Conservation (phyloP, 2,329 filamentous ascomycete species). For the Drechslerella dactyloides region DNA sequence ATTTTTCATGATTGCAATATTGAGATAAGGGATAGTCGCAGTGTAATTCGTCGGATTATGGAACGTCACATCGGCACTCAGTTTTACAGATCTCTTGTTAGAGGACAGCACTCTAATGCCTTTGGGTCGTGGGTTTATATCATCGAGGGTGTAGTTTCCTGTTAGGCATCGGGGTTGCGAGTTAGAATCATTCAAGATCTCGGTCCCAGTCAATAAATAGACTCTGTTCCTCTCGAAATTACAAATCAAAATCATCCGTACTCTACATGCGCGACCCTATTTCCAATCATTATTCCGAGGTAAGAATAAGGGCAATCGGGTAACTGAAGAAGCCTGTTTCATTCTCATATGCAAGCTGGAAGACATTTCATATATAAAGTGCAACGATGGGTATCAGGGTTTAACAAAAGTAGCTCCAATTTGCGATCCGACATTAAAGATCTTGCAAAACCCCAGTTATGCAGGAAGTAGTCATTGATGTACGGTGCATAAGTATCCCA, state of each 20-base stretch:
- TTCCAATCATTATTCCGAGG: not conserved
- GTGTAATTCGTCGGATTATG: slow-evolving; percentile 91
- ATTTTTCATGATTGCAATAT: slow-evolving; percentile 76
- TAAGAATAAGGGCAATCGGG: not conserved
- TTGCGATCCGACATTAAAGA: slow-evolving; percentile 10
- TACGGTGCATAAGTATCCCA: slow-evolving; percentile 24
- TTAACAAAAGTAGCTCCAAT: not conserved
- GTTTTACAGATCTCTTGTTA: slow-evolving; percentile 70
- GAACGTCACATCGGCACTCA: slow-evolving; percentile 77
- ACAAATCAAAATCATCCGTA: not conserved
- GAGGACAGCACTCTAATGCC: slow-evolving; percentile 76
- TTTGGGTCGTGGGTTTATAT: slow-evolving; percentile 68
- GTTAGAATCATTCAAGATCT: slow-evolving; percentile 31
- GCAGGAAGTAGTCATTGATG: slow-evolving; percentile 53
- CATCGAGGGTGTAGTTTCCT: slow-evolving; percentile 67
- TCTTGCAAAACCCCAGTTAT: slow-evolving; percentile 52
- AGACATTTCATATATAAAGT: not conserved
- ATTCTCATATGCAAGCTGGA: not conserved
- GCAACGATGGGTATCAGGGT: not conserved
- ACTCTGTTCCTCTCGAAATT: not conserved
- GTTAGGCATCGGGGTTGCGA: slow-evolving; percentile 54
- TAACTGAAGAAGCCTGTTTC: not conserved
- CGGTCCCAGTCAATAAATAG: not conserved
- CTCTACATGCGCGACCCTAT: not conserved
- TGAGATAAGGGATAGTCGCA: slow-evolving; percentile 78